Evolutionary conservation across 176 grass and related monocot species (phyloP), one percentile per base, ranked within the genome.

Genomic region (Rhynchospora tenuis): DNA sequence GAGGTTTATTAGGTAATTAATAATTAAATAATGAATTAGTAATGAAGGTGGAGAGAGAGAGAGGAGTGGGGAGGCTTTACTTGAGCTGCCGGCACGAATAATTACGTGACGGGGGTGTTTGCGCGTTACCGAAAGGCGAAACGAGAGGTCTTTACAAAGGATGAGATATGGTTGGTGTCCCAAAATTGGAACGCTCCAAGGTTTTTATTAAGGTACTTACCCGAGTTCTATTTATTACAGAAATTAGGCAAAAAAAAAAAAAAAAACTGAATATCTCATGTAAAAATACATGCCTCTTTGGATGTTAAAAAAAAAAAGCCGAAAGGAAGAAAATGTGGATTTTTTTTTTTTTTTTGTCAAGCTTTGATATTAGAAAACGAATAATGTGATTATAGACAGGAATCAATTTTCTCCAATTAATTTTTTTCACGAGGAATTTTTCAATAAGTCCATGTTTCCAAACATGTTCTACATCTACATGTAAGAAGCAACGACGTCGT

Each of bases 41-140:
- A 78, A 82, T 12, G 9, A 66, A 24, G 26, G 23, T 38, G 45
- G 9, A 23, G 24, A 43, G 31, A 8, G 7, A 22, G 19, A 19
- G 80, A 33, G 38, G 17, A 47, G 73, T 38, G 24, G 47, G 60
- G 60, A 70, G 45, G 70, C 48, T 64, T 81, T 86, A 85, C 50
- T 81, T 86, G 51, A 44, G 48, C 74, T 59, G 80, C 64, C 62
- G 31, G 76, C 76, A 86, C 70, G 84, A 79, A 73, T 65, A 52
- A 83, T 84, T 84, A 65, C 63, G 81, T 80, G 83, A 67, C 56
- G 80, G 81, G 73, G 38, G 22, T 44, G 80, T 90, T 86, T 33
- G 64, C 84, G 79, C 88, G 88, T 83, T 61, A 52, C 78, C 1
- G 4, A 78, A 83, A 86, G 69, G 59, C 56, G 14, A 63, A 19